A percentile compares a stretch with the other conserved stretches of the same genome.
phyloP scores from a whole-genome alignment of 2,329 filamentous ascomycete species.

The Colletotrichum brevisporum region DNA sequence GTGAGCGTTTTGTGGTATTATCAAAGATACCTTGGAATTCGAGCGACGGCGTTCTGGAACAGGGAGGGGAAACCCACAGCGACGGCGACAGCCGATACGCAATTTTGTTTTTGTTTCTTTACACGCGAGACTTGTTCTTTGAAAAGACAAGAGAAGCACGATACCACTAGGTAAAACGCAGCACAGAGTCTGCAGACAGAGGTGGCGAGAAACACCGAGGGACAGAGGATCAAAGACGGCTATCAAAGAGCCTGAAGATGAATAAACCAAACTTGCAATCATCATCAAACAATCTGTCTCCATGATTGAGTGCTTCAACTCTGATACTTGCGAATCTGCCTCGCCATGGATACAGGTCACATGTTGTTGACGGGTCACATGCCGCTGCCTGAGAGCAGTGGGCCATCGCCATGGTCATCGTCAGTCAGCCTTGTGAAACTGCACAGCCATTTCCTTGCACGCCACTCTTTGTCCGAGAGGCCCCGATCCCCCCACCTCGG shows the following conservation, averaged over 20 bases:
- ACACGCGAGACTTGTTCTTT: too few relatives aligned
- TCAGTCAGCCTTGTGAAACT: slow-evolving; percentile 14
- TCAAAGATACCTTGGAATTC: slow-evolving; percentile 17
- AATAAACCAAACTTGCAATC: slow-evolving; percentile 5
- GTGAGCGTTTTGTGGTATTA: slow-evolving; percentile 10
- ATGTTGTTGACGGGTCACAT: too few relatives aligned
- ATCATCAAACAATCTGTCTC: background rate
- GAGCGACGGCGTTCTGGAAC: slow-evolving; percentile 35
- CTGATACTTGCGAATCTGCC: background rate
- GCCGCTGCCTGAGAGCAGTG: background rate
- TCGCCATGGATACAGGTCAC: too few relatives aligned
- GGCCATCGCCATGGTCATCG: background rate
- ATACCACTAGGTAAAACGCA: slow-evolving; percentile 29
- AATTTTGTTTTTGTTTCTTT: background rate
- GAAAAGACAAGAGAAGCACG: background rate
- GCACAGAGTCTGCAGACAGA: slow-evolving; percentile 15
- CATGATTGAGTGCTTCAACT: background rate
- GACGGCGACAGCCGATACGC: slow-evolving; percentile 24
- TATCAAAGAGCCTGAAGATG: background rate
- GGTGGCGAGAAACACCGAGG: background rate
- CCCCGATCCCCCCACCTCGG: slow-evolving; percentile 17
- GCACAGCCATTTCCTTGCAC: background rate
- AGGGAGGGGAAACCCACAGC: background rate
- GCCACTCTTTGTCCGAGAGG: slow-evolving; percentile 13
- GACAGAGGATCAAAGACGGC: background rate